phyloP scores from a whole-genome alignment of 305 asterid species.

The Fraxinus platypoda region DNA sequence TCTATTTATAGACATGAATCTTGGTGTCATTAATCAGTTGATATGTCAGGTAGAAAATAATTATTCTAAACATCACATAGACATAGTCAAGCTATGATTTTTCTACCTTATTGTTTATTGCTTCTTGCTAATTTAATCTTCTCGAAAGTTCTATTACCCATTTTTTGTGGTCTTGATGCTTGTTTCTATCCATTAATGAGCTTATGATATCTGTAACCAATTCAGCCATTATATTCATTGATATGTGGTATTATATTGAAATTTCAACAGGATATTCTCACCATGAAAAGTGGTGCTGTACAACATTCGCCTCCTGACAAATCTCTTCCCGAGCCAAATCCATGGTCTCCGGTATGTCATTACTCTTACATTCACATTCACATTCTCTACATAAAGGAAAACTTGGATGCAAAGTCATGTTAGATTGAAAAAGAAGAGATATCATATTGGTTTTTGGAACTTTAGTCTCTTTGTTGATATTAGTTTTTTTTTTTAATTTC shows the following conservation, averaged over 20 bases:
- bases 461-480: neutral
- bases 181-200: conserved; percentile 12
- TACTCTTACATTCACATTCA: conserved; percentile 2
- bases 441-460: neutral
- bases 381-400: neutral
- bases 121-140: neutral
- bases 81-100: neutral
- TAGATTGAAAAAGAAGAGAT: neutral
- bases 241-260: conserved; percentile 15
- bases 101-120: neutral
- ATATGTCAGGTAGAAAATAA: neutral
- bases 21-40: neutral
- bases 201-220: neutral
- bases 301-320: conserved; percentile 93
- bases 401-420: neutral
- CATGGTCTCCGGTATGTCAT: conserved; percentile 94
- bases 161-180: neutral
- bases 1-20: neutral
- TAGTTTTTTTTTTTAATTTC: neutral
- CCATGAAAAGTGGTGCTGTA: conserved; percentile 84
- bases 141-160: neutral
- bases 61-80: neutral
- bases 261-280: conserved; percentile 66
- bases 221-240: neutral
- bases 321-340: conserved; percentile 81